phyloP scores from a whole-genome alignment of 345 rosid genomes.

The Erodium maritimum region DNA sequence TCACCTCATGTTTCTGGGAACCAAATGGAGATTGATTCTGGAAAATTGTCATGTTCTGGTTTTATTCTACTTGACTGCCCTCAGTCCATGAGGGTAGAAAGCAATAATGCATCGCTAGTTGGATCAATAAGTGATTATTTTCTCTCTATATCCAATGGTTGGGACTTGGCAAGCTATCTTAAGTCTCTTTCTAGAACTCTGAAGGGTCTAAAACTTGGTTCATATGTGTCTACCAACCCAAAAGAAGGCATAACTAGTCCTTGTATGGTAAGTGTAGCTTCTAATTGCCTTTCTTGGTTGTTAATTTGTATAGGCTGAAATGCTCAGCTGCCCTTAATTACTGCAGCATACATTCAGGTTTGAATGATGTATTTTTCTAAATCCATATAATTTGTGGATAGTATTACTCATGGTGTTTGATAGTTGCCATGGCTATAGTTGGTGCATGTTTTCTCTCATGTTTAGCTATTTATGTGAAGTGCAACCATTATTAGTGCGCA shows the following conservation, averaged over 20 bases:
- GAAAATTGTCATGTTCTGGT: slow-evolving; percentile 58
- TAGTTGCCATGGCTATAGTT: not conserved
- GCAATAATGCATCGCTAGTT: slow-evolving; percentile 78
- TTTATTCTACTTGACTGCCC: slow-evolving; percentile 93
- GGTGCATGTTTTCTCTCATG: not conserved
- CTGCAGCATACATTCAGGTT: too few species aligned
- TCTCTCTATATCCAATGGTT: slow-evolving; percentile 92
- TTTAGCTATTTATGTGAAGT: not conserved
- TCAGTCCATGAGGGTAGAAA: slow-evolving; percentile 95
- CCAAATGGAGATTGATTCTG: slow-evolving; percentile 73
- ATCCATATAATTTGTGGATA: not conserved
- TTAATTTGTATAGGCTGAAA: not conserved
- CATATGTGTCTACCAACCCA: slow-evolving; percentile 45
- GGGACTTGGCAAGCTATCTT: slow-evolving; percentile 92
- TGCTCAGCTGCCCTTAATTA: not conserved
- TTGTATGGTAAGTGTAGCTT: slow-evolving; percentile 49
- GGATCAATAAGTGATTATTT: slow-evolving; percentile 98
- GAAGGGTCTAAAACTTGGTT: slow-evolving; percentile 66
- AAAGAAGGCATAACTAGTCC: slow-evolving; percentile 78
- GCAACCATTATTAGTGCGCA: not conserved
- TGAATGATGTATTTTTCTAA: too few species aligned
- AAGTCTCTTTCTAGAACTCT: slow-evolving; percentile 87
- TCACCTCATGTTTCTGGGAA: slow-evolving; percentile 68
- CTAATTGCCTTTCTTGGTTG: not conserved
- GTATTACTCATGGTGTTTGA: not conserved